Base-by-base conservation (phyloP, 2,329 filamentous ascomycete species). In the Pseudogymnoascus destructans region DNA sequence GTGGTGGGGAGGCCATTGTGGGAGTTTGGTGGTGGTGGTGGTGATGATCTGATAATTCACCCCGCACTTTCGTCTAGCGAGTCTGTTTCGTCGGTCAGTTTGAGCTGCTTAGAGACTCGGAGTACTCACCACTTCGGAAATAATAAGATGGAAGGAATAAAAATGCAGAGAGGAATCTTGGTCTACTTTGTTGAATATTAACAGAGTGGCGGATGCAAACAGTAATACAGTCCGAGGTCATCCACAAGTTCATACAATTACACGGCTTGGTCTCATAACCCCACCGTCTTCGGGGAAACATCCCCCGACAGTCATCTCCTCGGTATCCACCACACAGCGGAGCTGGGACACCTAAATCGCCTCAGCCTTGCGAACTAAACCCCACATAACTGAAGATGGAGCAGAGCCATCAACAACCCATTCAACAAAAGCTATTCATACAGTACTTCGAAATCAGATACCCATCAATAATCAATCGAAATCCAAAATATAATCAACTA, bases 1-100 rank as follows among this genome's bases (percentile, higher is more conserved):
- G 67, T 60, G 70, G 69, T 58, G 66, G 64, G 35, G 58, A 54
- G 30, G 65, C 61, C 62, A 66, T 66, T 17, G 17, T 46, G 25
- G 23, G n/a, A 17, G 46, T 27, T 52, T 46, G 40, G 40, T 46
- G 46, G 46, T 52, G 42, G n/a, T 46, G 21, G 21, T 49, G 23
- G 42, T 49, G 23, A 9, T 52, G 13, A 30, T 17, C 6, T 49
- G 46, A 52, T 52, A 52, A 30, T 30, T 52, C 30, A 52, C 46
- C 46, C 46, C 46, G 46, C 46, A 52, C 46, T 52, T 52, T 52
- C 8, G 46, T 30, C 23, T 30, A 25, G 30, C 30, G 23, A 9
- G 46, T 4, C 40, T 52, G 23, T 52, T 30, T 52, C 17, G 23
- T 5, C 9, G 23, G 23, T 17, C 10, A 27, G n/a, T 52, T 30